A percentile compares a stretch with the other conserved stretches of the same genome.
Evolutionary conservation across 352 stramenopile species (phyloP).

Genomic region (Phytophthora chlamydospora): DNA sequence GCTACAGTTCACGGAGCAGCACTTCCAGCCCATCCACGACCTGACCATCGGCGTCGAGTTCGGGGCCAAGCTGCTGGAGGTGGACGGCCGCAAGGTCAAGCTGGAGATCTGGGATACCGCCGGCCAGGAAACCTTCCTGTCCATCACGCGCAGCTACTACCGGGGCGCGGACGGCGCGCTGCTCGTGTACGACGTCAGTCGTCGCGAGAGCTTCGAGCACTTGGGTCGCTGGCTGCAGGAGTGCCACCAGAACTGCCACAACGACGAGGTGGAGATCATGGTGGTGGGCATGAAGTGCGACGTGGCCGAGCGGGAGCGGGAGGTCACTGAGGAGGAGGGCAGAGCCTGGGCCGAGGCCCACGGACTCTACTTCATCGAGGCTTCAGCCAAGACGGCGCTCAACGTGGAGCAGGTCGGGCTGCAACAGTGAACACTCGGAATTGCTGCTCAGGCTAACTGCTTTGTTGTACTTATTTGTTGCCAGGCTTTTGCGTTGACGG

Average conservation of each 20-base stretch:
- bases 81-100: conserved; percentile 88
- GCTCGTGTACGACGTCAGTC: conserved; percentile 89
- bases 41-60: conserved; percentile 94
- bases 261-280: conserved; percentile 85
- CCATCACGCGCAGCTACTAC: conserved; percentile 91
- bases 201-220: conserved; percentile 81
- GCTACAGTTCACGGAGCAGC: conserved; percentile 91
- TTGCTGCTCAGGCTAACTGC: neutral
- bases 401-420: conserved; percentile 79
- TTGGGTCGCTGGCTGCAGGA: conserved; percentile 81
- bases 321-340: conserved; percentile 76
- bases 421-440: neutral
- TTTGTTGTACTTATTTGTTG: conserved; percentile 5
- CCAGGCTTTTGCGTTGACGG: conserved; percentile 74
- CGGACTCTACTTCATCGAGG: conserved; percentile 85
- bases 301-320: conserved; percentile 51
- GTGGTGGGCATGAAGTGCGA: conserved; percentile 90
- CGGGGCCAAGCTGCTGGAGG: conserved; percentile 83
- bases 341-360: conserved; percentile 63
- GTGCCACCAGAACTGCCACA: conserved; percentile 87
- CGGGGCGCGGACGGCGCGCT: conserved; percentile 86
- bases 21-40: conserved; percentile 91
- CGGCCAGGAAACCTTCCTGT: conserved; percentile 90
- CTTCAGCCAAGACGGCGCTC: conserved; percentile 77
- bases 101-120: conserved; percentile 94